These are phyloP conservation scores for Aspergillus melleus DNA, from an alignment of 2,329 filamentous ascomycete genomes.

Conservation along the genomic window DNA sequence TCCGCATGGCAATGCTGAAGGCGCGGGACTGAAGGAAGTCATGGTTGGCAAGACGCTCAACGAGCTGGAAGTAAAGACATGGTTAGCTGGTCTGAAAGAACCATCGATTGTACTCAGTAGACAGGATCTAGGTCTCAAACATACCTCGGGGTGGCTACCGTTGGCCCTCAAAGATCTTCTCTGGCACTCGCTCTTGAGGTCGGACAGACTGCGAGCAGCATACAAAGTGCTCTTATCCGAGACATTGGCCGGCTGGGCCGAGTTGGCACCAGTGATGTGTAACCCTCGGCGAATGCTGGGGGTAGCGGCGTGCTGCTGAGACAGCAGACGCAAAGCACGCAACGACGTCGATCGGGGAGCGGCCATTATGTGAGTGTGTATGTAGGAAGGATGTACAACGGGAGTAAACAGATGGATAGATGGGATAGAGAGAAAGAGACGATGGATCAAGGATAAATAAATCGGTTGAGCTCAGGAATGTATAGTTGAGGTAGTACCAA, in stretches of 20 bases:
- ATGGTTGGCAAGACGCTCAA: slow-evolving; percentile 54
- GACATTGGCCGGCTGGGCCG: slow-evolving; percentile 52
- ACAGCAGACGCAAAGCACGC: slow-evolving; percentile 46
- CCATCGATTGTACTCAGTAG: not conserved
- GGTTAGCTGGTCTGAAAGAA: slow-evolving; percentile 1
- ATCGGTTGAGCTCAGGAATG: not conserved
- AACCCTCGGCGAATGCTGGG: slow-evolving; percentile 49
- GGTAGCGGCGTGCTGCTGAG: slow-evolving; percentile 35
- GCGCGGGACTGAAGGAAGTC: slow-evolving; percentile 54
- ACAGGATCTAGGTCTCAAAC: slow-evolving; percentile 10
- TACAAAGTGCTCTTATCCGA: slow-evolving; percentile 54
- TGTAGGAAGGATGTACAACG: not conserved
- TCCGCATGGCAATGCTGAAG: slow-evolving; percentile 55
- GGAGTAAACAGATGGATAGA: not conserved
- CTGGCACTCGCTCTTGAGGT: slow-evolving; percentile 54
- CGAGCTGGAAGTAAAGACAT: slow-evolving; percentile 39
- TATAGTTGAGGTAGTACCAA: not conserved
- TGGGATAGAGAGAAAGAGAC: not conserved
- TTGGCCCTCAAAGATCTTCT: slow-evolving; percentile 48
- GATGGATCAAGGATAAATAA: not conserved
- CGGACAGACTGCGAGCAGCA: slow-evolving; percentile 51
- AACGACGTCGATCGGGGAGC: slow-evolving; percentile 47
- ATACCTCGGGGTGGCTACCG: slow-evolving; percentile 53
- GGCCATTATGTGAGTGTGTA: slow-evolving; percentile 35
- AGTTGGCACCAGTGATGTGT: slow-evolving; percentile 61